Percentiles rank a stretch among this genome's conserved stretches.
phyloP scores from a whole-genome alignment of 768 basidiomycete genomes.

The Leccinum barrowsii region DNA sequence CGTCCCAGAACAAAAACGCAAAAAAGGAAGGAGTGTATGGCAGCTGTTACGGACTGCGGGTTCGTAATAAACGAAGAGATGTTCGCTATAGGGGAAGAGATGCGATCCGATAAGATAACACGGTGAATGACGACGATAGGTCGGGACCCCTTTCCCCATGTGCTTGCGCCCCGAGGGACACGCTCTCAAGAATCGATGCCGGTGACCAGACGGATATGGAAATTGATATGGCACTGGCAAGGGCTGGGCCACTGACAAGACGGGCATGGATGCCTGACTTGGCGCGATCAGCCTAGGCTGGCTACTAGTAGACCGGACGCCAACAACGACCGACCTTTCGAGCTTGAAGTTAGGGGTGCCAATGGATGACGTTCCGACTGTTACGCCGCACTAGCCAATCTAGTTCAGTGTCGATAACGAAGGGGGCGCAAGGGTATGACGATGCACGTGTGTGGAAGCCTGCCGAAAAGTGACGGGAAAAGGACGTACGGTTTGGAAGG shows the following conservation, averaged over 20 bases:
- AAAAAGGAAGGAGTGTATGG: neutral
- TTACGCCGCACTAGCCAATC: neutral
- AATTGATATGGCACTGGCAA: neutral
- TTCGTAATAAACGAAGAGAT: neutral
- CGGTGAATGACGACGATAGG: neutral
- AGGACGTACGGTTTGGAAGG: neutral
- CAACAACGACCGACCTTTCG: neutral
- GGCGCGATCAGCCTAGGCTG: neutral
- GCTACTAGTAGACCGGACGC: neutral
- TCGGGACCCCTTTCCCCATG: neutral
- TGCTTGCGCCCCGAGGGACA: conserved; percentile 9
- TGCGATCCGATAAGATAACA: conserved; percentile 20
- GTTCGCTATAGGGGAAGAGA: neutral
- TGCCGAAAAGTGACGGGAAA: neutral
- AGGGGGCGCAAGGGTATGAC: neutral
- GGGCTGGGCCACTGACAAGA: neutral
- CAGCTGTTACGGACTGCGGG: neutral
- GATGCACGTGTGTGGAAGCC: conserved; percentile 5
- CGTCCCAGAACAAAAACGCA: neutral
- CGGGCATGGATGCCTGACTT: neutral
- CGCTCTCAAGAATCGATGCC: conserved; percentile 6
- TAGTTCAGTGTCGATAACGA: neutral
- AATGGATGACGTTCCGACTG: neutral
- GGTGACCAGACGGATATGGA: conserved; percentile 1
- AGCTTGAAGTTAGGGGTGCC: neutral